Evolutionary conservation across 805 yeast genomes (phyloP).

Genomic region (Candida silvatica): DNA sequence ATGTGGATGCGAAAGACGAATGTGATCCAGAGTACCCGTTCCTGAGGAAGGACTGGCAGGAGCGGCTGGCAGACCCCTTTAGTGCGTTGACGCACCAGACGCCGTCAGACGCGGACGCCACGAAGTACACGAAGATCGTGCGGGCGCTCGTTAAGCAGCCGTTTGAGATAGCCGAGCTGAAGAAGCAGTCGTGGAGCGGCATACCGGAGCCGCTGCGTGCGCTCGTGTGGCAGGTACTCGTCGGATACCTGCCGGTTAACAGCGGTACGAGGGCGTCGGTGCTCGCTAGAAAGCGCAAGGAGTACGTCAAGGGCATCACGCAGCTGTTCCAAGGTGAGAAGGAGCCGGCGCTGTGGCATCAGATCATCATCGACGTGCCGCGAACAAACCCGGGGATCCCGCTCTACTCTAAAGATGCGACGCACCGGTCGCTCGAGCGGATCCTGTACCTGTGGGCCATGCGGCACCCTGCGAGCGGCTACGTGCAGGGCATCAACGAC

Average conservation of each 20-base stretch:
- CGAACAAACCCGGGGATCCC: conserved; percentile 83
- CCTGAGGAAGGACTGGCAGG: conserved; percentile 23
- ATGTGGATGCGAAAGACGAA: no score
- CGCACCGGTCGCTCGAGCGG: conserved; percentile 74
- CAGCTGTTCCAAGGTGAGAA: conserved; percentile 51
- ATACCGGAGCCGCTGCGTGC: conserved; percentile 78
- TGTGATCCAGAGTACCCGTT: conserved; percentile 15
- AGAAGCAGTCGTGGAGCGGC: conserved; percentile 90
- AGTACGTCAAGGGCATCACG: conserved; percentile 67
- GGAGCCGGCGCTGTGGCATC: conserved; percentile 87
- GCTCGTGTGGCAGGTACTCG: conserved; percentile 76
- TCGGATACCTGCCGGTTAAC: conserved; percentile 88
- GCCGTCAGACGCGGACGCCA: conserved; percentile 32
- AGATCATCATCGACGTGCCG: conserved; percentile 89
- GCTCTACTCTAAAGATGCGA: conserved; percentile 57
- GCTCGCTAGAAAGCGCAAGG: conserved; percentile 72
- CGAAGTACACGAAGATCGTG: conserved; percentile 61
- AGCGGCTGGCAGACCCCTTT: conserved; percentile 35
- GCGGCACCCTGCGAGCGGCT: conserved; percentile 95
- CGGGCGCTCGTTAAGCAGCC: conserved; percentile 41
- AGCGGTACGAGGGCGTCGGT: conserved; percentile 64
- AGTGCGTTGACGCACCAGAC: conserved; percentile 21
- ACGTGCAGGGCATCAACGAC: conserved; percentile 96
- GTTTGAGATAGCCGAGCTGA: conserved; percentile 63
- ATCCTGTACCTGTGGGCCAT: conserved; percentile 91